phyloP scores from a whole-genome alignment of 2,329 filamentous ascomycete species.

The Ophiosphaerella korrae region DNA sequence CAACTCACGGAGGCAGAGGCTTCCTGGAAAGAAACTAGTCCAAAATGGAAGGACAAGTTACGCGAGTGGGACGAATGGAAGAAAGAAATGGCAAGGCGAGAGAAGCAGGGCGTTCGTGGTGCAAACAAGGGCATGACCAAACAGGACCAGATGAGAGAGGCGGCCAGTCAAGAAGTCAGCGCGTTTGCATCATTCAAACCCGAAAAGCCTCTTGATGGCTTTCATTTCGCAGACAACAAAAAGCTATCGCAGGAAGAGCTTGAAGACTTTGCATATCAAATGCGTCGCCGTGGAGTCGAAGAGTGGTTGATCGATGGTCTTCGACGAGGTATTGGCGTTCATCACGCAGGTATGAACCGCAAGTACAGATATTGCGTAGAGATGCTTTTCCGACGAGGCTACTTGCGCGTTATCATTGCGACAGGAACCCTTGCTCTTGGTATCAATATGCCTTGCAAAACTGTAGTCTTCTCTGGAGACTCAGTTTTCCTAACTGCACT shows the following conservation, averaged over 20 bases:
- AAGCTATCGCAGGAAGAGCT: constrained; percentile 65
- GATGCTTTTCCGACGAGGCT: constrained; percentile 75
- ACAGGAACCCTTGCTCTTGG: constrained; percentile 78
- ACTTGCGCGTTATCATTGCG: constrained; percentile 71
- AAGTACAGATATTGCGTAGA: constrained; percentile 76
- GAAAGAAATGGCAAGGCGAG: constrained; percentile 51
- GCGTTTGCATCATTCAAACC: constrained; percentile 70
- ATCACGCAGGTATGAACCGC: constrained; percentile 80
- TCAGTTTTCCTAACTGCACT: constrained; percentile 74
- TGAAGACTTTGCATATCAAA: constrained; percentile 57
- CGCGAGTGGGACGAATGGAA: constrained; percentile 64
- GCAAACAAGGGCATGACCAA: constrained; percentile 58
- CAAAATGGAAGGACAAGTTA: constrained; percentile 66
- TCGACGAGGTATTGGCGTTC: constrained; percentile 72
- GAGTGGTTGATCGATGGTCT: constrained; percentile 65
- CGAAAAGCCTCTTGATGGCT: constrained; percentile 64
- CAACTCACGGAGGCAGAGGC: constrained; percentile 62
- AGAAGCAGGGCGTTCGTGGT: constrained; percentile 53
- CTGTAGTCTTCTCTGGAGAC: constrained; percentile 76
- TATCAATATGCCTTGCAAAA: constrained; percentile 77
- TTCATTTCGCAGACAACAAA: constrained; percentile 69
- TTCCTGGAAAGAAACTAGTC: constrained; percentile 61
- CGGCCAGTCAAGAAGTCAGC: constrained; percentile 60
- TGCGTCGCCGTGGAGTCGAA: constrained; percentile 58
- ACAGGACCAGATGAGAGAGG: constrained; percentile 62